phyloP scores from a whole-genome alignment of 768 basidiomycete genomes.

The Rhodosporidiobolus odoratus region DNA sequence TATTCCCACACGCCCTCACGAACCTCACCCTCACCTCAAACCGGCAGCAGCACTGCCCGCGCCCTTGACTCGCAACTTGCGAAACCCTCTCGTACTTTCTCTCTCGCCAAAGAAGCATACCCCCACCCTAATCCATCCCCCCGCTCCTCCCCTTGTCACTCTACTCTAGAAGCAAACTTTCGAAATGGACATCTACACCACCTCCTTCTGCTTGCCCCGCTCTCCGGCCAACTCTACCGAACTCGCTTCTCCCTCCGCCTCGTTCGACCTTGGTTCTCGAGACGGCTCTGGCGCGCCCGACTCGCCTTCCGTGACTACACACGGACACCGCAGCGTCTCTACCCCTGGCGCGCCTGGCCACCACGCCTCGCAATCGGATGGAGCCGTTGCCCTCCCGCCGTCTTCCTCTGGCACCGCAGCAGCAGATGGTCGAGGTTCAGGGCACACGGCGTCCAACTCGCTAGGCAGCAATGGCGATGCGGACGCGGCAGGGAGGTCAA shows the following conservation, averaged over 20 bases:
- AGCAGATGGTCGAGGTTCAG: background rate
- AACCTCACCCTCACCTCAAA: too few species aligned
- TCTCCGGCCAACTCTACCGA: slow-evolving; percentile 53
- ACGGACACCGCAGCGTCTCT: background rate
- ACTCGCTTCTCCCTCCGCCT: slow-evolving; percentile 36
- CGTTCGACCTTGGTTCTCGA: slow-evolving; percentile 27
- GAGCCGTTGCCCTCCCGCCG: background rate
- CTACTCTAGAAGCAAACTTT: background rate
- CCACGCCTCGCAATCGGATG: background rate
- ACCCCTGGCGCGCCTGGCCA: background rate
- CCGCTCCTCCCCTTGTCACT: background rate
- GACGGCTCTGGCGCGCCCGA: background rate
- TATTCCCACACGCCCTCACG: too few species aligned
- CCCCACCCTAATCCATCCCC: too few species aligned
- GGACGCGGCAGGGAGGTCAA: background rate
- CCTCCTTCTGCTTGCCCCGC: slow-evolving; percentile 87
- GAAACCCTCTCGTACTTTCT: background rate
- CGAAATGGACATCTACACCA: slow-evolving; percentile 87
- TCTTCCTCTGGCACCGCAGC: background rate
- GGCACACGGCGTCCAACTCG: background rate
- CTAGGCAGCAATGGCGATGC: slow-evolving; percentile 51
- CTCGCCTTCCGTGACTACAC: background rate
- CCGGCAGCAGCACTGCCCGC: too few species aligned
- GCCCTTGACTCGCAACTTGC: background rate
- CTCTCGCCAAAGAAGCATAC: background rate